Percentiles rank a stretch among this genome's conserved stretches.
Evolutionary conservation across 225 moss, liverwort and hornwort genomes (phyloP).

Genomic region (Physcomitrellopsis africana): DNA sequence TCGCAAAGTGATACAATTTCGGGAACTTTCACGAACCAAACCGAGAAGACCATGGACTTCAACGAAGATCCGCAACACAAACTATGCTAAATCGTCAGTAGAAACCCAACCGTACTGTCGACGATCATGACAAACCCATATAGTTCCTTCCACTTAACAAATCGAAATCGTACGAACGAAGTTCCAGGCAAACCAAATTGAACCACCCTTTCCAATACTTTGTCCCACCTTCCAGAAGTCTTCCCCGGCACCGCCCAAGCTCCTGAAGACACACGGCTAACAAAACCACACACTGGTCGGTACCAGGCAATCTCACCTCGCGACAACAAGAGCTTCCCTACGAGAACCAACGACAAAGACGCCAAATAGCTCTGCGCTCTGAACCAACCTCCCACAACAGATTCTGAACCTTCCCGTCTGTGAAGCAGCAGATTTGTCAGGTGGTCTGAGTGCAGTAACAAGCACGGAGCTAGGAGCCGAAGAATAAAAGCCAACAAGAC

Average conservation of each 20-base stretch:
- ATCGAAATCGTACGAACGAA: background rate
- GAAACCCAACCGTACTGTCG: background rate
- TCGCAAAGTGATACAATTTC: background rate
- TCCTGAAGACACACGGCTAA: background rate
- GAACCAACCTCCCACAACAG: background rate
- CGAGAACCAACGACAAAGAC: background rate
- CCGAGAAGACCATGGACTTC: background rate
- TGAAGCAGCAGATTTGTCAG: too few species aligned
- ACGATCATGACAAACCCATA: background rate
- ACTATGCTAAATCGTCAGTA: constrained; percentile 4
- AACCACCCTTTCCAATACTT: background rate
- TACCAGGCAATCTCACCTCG: background rate
- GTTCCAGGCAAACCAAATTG: background rate
- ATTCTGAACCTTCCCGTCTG: too few species aligned
- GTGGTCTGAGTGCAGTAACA: too few species aligned
- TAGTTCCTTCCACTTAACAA: background rate
- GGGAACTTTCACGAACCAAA: background rate
- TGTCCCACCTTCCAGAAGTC: background rate
- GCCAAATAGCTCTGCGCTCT: background rate
- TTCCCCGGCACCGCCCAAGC: background rate
- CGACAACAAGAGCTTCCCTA: background rate
- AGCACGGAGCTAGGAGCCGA: too few species aligned
- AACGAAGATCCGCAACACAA: background rate
- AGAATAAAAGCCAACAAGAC: background rate
- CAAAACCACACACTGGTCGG: background rate